Evolutionary conservation across 1,139 yeast species (phyloP), one percentile per base, ranked within the genome.

Genomic region (Candida sojae): DNA sequence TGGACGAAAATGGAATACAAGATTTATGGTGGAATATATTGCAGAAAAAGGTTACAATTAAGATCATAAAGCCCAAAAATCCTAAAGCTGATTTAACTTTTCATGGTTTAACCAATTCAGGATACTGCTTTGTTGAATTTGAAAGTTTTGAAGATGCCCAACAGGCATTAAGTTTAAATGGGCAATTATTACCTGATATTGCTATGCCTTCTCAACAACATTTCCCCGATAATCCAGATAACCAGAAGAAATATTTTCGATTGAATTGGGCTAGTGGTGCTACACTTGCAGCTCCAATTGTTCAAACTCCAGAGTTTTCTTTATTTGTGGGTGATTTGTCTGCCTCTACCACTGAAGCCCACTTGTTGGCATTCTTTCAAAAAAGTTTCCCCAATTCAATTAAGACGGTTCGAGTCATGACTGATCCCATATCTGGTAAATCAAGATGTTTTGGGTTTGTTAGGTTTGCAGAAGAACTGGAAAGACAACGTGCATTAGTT

Each of bases 241-340:
- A 81, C 55, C 84, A 83, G 36, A 79, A 82, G 59, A 82, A 80
- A 60, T 73, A 77, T 53, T 82, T 86, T 62, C 74, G 87, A 56
- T 71, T 86, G 48, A 86, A 86, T 59, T 86, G 93, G 93, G 88
- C 88, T 4, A 77, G 86, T 41, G 84, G 88, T 30, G 85, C 86
- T 10, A 80, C 84, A 3, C 67, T 79, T 49, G 60, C 71, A n/a
- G 78, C 82, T 2, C 82, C 80, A 23, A 73, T 77, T 45, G 68
- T 74, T 26, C 82, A 76, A 50, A 64, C 76, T 13, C 78, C 79
- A 1, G 89, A 84, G 57, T 81, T 62, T 56, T 83, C 91, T 1
- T 67, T 86, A 36, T 86, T 86, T 68, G 92, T 86, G n/a, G 93
- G 93, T 39, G 92, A 86, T 63, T 69, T 86, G 53, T 82, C 89